Percentiles rank a stretch among this genome's conserved stretches.
Evolutionary conservation across 192 early-diverging fungal species (phyloP).

Genomic region (Coemansia sp.): DNA sequence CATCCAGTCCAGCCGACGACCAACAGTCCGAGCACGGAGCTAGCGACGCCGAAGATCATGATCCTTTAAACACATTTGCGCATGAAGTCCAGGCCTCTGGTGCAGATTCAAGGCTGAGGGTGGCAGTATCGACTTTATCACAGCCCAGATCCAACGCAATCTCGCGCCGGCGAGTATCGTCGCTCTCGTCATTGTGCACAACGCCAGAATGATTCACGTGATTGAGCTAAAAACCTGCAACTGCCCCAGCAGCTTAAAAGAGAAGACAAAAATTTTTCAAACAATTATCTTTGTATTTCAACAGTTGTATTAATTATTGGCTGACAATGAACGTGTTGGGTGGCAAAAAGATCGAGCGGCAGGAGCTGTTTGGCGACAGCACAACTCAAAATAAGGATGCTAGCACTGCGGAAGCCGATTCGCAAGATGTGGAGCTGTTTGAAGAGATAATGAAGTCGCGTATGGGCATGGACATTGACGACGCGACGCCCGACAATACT

Average conservation of each 20-base stretch:
- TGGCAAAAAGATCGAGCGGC: conserved; percentile 39
- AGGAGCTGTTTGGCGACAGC: conserved; percentile 33
- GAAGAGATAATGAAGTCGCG: conserved; percentile 47
- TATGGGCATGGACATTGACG: conserved; percentile 8
- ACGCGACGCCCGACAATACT: not conserved
- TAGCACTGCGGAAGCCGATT: conserved; percentile 7
- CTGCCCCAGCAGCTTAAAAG: not conserved
- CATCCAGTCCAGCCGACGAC: not conserved
- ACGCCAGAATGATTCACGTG: conserved; percentile 2
- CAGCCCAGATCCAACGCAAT: conserved; percentile 7
- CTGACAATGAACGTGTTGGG: conserved; percentile 4
- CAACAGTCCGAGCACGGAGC: not conserved
- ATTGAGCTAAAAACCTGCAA: not conserved
- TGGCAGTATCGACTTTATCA: not conserved
- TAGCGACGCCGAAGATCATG: not conserved
- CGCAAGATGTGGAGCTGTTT: conserved; percentile 41
- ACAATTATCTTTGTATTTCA: not conserved
- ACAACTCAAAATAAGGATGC: conserved; percentile 5
- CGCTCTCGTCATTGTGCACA: conserved; percentile 15
- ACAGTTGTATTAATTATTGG: conserved; percentile 2
- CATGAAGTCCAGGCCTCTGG: not conserved
- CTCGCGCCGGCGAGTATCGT: conserved; percentile 43
- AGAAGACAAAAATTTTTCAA: not conserved
- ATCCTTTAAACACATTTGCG: conserved; percentile 1
- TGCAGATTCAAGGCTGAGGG: not conserved